Evolutionary conservation across 331 rosid species (phyloP), one percentile per base, ranked within the genome.

Genomic region (Malus hybrid): DNA sequence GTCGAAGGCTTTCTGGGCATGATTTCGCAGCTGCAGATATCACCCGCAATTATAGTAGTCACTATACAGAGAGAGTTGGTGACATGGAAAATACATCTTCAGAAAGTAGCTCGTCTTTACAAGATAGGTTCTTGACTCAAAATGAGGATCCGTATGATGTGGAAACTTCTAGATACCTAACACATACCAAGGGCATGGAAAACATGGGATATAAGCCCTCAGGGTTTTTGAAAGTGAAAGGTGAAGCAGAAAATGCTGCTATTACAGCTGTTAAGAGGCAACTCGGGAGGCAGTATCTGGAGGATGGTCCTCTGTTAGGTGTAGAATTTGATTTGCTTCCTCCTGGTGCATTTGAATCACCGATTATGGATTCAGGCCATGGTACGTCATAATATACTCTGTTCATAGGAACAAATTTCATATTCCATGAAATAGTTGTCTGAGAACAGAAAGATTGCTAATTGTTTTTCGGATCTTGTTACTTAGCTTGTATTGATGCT

Each of bases 161-260:
- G 82, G 93, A 89, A 77, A 86, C 81, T 83, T 88, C 96, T 75
- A 91, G 89, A 77, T 85, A 78, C 75, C 50, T 81, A 65, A 74
- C 85, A 12, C 87, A 82, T 68, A 85, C 89, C 64, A 92, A 83
- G 81, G 84, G 70, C 75, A 79, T 85, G 16, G 83, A 61, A 65
- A 80, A 81, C 55, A 71, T 72, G 73, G 91, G 90, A 56, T 89
- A 94, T 78, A 92, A 87, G 81, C 97, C 99, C 48, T 89, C 99
- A 5, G 99, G 99, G 74, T 94, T 90, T 82, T 82, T 94, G 88
- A 94, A 94, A 87, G 92, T 94, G 78, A 94, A 92, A 84, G 96
- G 97, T 4, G 99, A 94, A 83, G 87, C 86, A 74, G 99, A 92
- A 83, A 91, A 94, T 90, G 95, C 97, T 85, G 97, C 97, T 80